These are phyloP conservation scores for Malassezia furfur DNA, from an alignment of 1,284 basidiomycete genomes.

Conservation along the genomic window DNA sequence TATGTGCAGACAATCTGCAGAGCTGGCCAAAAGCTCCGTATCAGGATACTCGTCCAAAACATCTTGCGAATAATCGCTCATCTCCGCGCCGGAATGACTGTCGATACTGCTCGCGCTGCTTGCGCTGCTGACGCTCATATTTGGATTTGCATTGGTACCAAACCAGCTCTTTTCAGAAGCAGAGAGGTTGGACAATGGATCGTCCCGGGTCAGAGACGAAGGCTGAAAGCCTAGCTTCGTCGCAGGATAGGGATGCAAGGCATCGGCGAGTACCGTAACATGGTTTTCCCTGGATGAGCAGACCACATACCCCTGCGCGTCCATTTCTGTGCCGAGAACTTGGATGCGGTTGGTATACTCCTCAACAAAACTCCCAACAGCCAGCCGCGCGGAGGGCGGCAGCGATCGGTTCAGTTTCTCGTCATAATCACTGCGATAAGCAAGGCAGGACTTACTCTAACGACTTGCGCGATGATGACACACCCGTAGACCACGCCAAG, in stretches of 20 bases:
- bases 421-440: constrained; percentile 1
- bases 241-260: constrained; percentile 44
- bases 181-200: not conserved
- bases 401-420: constrained; percentile 7
- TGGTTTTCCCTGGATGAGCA: constrained; percentile 7
- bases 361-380: constrained; percentile 44
- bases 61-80: constrained; percentile 7
- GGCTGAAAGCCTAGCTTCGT: constrained; percentile 46
- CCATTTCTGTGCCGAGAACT: constrained; percentile 32
- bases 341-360: constrained; percentile 45
- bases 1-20: constrained; percentile 44
- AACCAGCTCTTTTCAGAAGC: not conserved
- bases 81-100: constrained; percentile 8
- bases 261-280: constrained; percentile 35
- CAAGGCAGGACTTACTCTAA: constrained; percentile 16
- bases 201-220: constrained; percentile 20
- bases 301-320: constrained; percentile 19
- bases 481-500: constrained; percentile 35
- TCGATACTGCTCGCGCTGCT: constrained; percentile 5
- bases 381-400: constrained; percentile 32
- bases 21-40: constrained; percentile 41
- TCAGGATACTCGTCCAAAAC: constrained; percentile 27
- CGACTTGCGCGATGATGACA: constrained; percentile 19
- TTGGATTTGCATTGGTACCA: constrained; percentile 4
- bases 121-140: not conserved